Base-by-base conservation (phyloP, 345 rosid species). In the Salix dunnii region DNA sequence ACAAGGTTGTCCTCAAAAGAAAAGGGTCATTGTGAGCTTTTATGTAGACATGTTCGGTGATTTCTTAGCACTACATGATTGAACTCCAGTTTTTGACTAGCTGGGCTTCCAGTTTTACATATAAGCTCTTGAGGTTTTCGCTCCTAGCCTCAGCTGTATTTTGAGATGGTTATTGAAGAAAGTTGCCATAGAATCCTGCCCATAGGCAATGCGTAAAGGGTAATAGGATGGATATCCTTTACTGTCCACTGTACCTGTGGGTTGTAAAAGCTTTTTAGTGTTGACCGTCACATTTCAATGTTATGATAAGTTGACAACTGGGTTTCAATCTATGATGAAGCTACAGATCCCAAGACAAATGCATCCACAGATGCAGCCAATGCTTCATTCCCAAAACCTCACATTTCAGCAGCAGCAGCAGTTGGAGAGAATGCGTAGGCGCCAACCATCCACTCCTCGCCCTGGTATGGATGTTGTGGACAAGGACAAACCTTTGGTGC, bases 331-430 rank as follows among this genome's bases (percentile, higher is more conserved):
- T 72, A 27, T 72, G 77, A 16, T 80, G 81, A 76, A 79, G 76
- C 72, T 84, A 53, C 90, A 90, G 93, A 86, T 95, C 7, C 80
- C 86, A 33, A 85, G 97, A 71, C 97, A 90, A 82, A 80, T 86
- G 89, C 89, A 81, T 84, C 88, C 89, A 38, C 99, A 91, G 81
- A 85, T 92, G 91, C 94, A 90, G 81, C 97, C 88, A 78, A 85
- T 94, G 92, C 73, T 85, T 68, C 84, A 75, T 81, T 73, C 94
- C 31, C 97, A 81, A 67, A 77, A 70, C 74, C 77, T 88, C 75
- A 53, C 85, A 42, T 66, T 87, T 36, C 94, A 89, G 79, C 97
- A 89, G 74, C 86, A 73, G 75, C 86, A 73, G 75, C 89, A 89
- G 61, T 75, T 90, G 48, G 97, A 91, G 74, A 83, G 87, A 79